Evolutionary conservation across 495 filamentous ascomycete genomes (phyloP).

Genomic region (Penicilliopsis zonata): DNA sequence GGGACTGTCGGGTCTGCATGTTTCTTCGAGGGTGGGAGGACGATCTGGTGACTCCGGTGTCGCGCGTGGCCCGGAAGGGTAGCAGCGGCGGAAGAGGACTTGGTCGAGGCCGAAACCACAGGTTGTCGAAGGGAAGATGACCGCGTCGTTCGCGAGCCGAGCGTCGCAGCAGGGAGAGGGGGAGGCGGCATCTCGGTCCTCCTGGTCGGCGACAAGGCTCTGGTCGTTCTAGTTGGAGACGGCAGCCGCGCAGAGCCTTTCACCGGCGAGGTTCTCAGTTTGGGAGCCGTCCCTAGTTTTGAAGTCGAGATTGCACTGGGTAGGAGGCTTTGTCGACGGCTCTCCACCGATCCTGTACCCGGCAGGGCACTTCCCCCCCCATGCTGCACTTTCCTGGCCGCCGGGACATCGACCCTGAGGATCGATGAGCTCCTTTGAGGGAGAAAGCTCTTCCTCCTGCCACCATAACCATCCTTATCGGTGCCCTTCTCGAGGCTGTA

Average conservation of each 20-base stretch:
- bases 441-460: slow-evolving; percentile 10
- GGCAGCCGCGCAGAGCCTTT: slow-evolving; percentile 11
- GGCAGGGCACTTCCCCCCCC: too few relatives aligned
- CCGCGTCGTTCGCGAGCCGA: slow-evolving; percentile 19
- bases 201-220: slow-evolving; percentile 20
- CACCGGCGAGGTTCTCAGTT: slow-evolving; percentile 7
- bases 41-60: slow-evolving; percentile 28
- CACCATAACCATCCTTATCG: slow-evolving; percentile 3
- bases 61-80: slow-evolving; percentile 18
- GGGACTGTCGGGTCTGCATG: slow-evolving; percentile 6
- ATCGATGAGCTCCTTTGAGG: slow-evolving; percentile 11
- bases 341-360: slow-evolving; percentile 7
- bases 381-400: slow-evolving; percentile 5
- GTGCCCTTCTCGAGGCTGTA: too few relatives aligned
- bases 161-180: too few relatives aligned
- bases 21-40: slow-evolving; percentile 5
- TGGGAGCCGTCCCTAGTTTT: slow-evolving; percentile 8
- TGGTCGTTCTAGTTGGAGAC: slow-evolving; percentile 15
- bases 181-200: slow-evolving; percentile 29
- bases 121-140: slow-evolving; percentile 34
- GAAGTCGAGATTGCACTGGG: slow-evolving; percentile 15
- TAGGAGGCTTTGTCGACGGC: slow-evolving; percentile 25
- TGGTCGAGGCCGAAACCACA: slow-evolving; percentile 6
- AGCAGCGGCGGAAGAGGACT: slow-evolving; percentile 3
- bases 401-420: slow-evolving; percentile 7